Evolutionary conservation across 1,139 yeast species (phyloP).

Genomic region (Wickerhamomyces sp.): DNA sequence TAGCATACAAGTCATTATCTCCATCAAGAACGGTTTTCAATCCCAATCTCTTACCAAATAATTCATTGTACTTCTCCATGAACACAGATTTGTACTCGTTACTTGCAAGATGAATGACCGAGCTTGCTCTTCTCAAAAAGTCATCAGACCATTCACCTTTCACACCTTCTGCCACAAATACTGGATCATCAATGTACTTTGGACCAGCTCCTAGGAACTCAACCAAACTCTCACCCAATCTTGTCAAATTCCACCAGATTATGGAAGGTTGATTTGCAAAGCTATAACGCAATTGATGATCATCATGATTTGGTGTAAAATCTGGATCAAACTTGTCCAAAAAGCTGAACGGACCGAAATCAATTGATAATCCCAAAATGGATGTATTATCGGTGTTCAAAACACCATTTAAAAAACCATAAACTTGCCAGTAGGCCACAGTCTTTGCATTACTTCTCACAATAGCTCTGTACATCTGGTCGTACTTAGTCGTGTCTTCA

Average conservation of each 20-base stretch:
- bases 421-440: slow-evolving; percentile 84
- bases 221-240: slow-evolving; percentile 80
- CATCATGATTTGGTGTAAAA: slow-evolving; percentile 90
- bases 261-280: slow-evolving; percentile 79
- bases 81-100: slow-evolving; percentile 61
- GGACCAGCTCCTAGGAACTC: slow-evolving; percentile 73
- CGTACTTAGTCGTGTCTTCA: slow-evolving; percentile 56
- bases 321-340: slow-evolving; percentile 78
- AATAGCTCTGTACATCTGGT: slow-evolving; percentile 64
- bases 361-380: slow-evolving; percentile 78
- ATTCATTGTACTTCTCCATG: slow-evolving; percentile 50
- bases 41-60: slow-evolving; percentile 70
- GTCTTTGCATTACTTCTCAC: slow-evolving; percentile 68
- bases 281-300: slow-evolving; percentile 63
- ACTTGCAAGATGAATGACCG: slow-evolving; percentile 58
- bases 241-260: slow-evolving; percentile 90
- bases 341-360: slow-evolving; percentile 92
- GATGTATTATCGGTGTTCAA: slow-evolving; percentile 93
- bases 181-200: slow-evolving; percentile 38
- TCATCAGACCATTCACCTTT: slow-evolving; percentile 45
- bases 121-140: slow-evolving; percentile 58
- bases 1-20: slow-evolving; percentile 32
- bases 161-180: slow-evolving; percentile 27
- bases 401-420: slow-evolving; percentile 92
- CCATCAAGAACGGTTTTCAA: slow-evolving; percentile 37